Percentiles rank a stretch among this genome's conserved stretches.
phyloP scores from a whole-genome alignment of 306 rosid genomes.

The Gynostemma pentaphyllum region DNA sequence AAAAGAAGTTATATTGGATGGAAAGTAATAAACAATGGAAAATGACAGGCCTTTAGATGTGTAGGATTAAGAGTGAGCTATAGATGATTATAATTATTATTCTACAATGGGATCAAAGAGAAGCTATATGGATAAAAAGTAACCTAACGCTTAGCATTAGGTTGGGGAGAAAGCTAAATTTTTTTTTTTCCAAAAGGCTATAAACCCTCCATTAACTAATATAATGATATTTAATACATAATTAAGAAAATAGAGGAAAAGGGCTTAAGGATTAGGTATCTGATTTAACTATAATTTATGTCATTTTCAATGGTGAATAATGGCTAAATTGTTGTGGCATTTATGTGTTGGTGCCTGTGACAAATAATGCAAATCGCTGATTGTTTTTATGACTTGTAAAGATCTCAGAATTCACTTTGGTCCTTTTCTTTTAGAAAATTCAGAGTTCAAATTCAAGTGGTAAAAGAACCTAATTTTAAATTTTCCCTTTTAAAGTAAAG shows the following conservation, averaged over 20 bases:
- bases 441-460: background rate
- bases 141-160: background rate
- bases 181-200: background rate
- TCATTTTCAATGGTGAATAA: background rate
- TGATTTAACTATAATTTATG: conserved; percentile 6
- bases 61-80: background rate
- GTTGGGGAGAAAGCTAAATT: background rate
- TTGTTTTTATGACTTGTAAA: background rate
- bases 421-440: background rate
- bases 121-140: background rate
- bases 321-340: background rate
- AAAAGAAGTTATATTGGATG: too few relatives aligned
- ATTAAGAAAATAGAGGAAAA: background rate
- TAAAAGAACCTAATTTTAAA: background rate
- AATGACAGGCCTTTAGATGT: too few relatives aligned
- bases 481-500: background rate
- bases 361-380: background rate
- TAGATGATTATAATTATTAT: background rate
- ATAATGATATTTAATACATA: background rate
- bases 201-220: background rate
- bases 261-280: conserved; percentile 10
- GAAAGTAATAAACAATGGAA: too few relatives aligned
- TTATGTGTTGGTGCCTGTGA: background rate
- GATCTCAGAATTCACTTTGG: background rate
- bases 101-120: background rate